Evolutionary conservation across 2,329 filamentous ascomycete genomes (phyloP), one percentile per base, ranked within the genome.

Genomic region (Pseudogymnoascus sp.): DNA sequence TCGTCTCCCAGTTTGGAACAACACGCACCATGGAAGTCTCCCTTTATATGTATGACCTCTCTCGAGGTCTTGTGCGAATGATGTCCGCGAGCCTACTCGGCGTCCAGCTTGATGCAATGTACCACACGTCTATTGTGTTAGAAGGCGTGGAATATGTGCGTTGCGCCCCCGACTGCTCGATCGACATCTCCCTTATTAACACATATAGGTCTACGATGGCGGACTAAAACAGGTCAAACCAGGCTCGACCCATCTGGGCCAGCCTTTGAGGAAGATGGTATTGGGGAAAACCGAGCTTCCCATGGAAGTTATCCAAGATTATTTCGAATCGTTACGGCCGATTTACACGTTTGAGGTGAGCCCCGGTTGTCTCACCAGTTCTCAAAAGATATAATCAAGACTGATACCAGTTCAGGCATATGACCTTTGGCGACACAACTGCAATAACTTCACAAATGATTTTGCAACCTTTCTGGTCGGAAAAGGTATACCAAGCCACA

Each of bases 401-500:
- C 2, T 21, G 21, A 64, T 19, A 19, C 16, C 31, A 48, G 62
- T 7, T 16, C 68, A 92, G 85, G 90, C 90, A 0, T 98, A 98
- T 72, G 92, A 97, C 73, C 79, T 97, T 4, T 96, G 84, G 75
- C 90, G 79, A 70, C 92, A 97, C 76, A 99, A 99, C 74, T 98
- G 93, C 79, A 99, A 98, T 78, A 97, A 97, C 76, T 99, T 98
- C 76, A 91, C 90, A 3, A 93, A 98, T 72, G 92, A 96, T 66
- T 88, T 98, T 69, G 81, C 91, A 67, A 95, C 90, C 75, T 98
- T 98, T 68, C 80, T 98, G 0, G 80, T 97, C 0, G 93, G 95
- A 21, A 90, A 87, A 69, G 90, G 91, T 2, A 98, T 98, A 65
- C 95, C 95, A 0, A 83, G 87, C 1, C 87, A 96, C 71, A 98